Evolutionary conservation across 495 filamentous ascomycete species (phyloP).

Genomic region (Aspergillus coremiiformis): DNA sequence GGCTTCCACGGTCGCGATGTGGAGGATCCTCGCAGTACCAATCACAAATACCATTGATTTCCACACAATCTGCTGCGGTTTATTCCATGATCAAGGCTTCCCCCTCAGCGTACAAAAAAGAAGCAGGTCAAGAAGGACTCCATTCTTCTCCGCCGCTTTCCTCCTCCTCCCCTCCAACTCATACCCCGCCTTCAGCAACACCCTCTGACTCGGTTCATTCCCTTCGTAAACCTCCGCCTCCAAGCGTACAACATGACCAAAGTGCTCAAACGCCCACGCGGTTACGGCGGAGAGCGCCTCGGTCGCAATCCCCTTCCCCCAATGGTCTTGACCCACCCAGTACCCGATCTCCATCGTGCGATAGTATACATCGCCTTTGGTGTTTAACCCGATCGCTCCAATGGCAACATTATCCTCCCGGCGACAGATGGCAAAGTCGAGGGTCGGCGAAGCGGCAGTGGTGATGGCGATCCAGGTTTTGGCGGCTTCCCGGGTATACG

Average conservation of each 20-base stretch:
- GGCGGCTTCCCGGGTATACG: not conserved
- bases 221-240: slow-evolving; percentile 7
- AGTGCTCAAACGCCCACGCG: slow-evolving; percentile 2
- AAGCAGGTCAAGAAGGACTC: slow-evolving; percentile 2
- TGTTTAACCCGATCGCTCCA: slow-evolving; percentile 1
- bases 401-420: not conserved
- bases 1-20: no score
- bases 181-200: slow-evolving; percentile 5
- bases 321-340: slow-evolving; percentile 6
- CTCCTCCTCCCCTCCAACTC: not conserved
- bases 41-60: not conserved
- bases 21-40: no score
- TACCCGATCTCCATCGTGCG: slow-evolving; percentile 7
- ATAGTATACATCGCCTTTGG: not conserved
- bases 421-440: slow-evolving; percentile 2
- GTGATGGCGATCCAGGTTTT: not conserved
- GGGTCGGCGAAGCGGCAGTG: not conserved
- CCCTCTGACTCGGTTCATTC: slow-evolving; percentile 7
- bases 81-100: no score
- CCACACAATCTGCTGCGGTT: no score
- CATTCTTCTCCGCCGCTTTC: slow-evolving; percentile 4
- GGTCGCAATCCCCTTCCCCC: slow-evolving; percentile 6
- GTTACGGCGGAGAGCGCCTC: not conserved
- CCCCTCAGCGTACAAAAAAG: not conserved
- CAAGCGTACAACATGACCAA: not conserved